These are phyloP conservation scores for Thalassiosira hispida DNA, from an alignment of 352 stramenopile species.

Conservation along the genomic window DNA sequence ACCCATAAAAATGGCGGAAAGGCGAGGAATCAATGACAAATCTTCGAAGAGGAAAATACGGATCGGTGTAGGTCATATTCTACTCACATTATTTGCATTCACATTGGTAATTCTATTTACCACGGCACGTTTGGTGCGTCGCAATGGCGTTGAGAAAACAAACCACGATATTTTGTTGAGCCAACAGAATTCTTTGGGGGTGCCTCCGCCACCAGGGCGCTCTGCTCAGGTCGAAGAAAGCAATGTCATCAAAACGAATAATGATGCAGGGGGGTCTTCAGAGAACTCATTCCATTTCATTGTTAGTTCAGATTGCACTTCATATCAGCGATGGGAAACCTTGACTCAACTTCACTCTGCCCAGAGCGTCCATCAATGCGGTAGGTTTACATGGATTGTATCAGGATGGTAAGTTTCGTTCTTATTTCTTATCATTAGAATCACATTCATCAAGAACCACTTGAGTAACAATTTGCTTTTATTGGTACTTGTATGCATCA, in stretches of 20 bases:
- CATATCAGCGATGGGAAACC: slow-evolving; percentile 62
- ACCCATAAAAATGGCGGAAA: too few species aligned
- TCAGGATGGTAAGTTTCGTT: slow-evolving; percentile 40
- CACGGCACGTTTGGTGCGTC: not conserved
- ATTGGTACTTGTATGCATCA: not conserved
- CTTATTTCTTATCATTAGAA: too few species aligned
- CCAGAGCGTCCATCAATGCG: slow-evolving; percentile 46
- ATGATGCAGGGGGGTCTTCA: not conserved
- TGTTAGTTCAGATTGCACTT: slow-evolving; percentile 54
- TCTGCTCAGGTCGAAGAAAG: not conserved
- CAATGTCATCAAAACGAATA: not conserved
- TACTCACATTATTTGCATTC: not conserved
- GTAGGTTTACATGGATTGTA: slow-evolving; percentile 64
- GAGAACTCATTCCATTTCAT: slow-evolving; percentile 59
- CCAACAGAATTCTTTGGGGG: slow-evolving; percentile 1
- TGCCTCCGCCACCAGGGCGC: not conserved
- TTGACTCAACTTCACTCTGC: slow-evolving; percentile 59
- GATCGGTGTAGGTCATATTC: slow-evolving; percentile 9
- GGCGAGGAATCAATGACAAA: slow-evolving; percentile 5
- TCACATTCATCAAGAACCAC: too few species aligned
- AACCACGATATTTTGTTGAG: not conserved
- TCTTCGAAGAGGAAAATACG: slow-evolving; percentile 16
- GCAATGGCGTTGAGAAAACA: not conserved
- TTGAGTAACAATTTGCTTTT: not conserved
- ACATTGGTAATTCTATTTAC: not conserved